Base-by-base conservation (phyloP, 495 filamentous ascomycete species). In the Elasticomyces elasticus region DNA sequence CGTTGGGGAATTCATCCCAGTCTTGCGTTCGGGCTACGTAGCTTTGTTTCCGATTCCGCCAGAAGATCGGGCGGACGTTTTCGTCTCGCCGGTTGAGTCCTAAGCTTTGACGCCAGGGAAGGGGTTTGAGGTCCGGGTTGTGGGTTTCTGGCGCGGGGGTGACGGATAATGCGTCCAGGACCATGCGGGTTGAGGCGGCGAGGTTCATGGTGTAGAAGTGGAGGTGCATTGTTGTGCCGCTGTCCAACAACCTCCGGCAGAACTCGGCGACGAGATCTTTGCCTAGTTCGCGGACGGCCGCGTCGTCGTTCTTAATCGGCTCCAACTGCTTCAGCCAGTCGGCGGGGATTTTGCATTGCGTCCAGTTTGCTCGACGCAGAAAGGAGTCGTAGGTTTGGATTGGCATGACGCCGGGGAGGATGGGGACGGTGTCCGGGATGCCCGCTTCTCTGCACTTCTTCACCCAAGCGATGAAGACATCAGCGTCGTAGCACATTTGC, bases 191-290 rank as follows among this genome's bases (percentile, higher is more conserved):
- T 20, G 92, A 86, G 66, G 94, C 87, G 5, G 89, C 91, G 12
- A 99, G 76, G 70, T 99, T 99, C 94, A 99, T 99, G 45, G 94
- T 99, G 69, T 99, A 99, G 79, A 99, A 99, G 70, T 99, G 94
- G 56, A 99, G 69, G 60, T 95, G 87, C 57, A 81, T 77, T 7
- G 52, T 63, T 59, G 96, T 87, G 17, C 91, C 92, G 17, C 81
- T 79, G 35, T 80, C 76, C 45, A 95, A 71, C 41, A 97, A 80
- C 68, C 82, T 83, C 40, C 83, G 79, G 67, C 94, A 97, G 81
- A 99, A 82, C 51, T 94, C 82, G 27, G 89, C 88, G n/a, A 99
- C 83, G 28, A 99, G 71, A 19, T 75, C 82, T 64, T 91, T 91
- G 23, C 94, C 92, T 49, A 94, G 82, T 51, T 95, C 87, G 60